These are phyloP conservation scores for Metarhizium guizhouense DNA, from an alignment of 2,329 filamentous ascomycete species.

Conservation along the genomic window DNA sequence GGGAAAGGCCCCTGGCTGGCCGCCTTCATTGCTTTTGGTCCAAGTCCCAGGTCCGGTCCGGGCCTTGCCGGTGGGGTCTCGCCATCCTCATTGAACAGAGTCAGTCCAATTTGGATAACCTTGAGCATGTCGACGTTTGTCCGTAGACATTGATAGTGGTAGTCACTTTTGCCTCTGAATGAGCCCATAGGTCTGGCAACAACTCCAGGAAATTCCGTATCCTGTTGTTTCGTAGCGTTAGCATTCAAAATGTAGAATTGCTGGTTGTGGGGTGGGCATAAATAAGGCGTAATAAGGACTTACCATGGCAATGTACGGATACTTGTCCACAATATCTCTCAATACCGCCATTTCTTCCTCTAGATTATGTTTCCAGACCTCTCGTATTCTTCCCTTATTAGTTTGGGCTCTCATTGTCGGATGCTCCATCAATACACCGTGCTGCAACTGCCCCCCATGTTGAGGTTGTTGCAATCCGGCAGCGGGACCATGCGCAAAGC, in stretches of 20 bases:
- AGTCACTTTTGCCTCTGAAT: constrained; percentile 92
- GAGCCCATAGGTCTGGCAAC: constrained; percentile 91
- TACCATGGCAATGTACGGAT: constrained; percentile 97
- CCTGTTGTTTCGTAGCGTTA: constrained; percentile 43
- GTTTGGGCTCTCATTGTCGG: constrained; percentile 36
- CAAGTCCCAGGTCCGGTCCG: constrained; percentile 32
- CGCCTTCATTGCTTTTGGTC: constrained; percentile 28
- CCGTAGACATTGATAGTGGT: constrained; percentile 95
- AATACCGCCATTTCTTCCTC: constrained; percentile 83
- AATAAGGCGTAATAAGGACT: constrained; percentile 21
- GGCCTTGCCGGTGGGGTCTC: constrained; percentile 71
- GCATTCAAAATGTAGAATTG: not conserved
- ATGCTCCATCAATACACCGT: constrained; percentile 32
- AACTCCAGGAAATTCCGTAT: constrained; percentile 97
- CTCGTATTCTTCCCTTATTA: constrained; percentile 79
- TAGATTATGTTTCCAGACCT: constrained; percentile 92
- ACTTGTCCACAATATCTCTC: constrained; percentile 76
- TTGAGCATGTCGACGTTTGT: constrained; percentile 97
- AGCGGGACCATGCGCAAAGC: constrained; percentile 65
- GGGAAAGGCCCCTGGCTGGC: constrained; percentile 50
- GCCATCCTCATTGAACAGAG: constrained; percentile 83
- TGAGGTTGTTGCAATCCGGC: constrained; percentile 48
- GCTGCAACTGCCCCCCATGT: constrained; percentile 35
- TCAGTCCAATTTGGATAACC: constrained; percentile 94
- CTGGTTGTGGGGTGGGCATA: not conserved